A percentile compares a stretch with the other conserved stretches of the same genome.
Evolutionary conservation across 352 stramenopile genomes (phyloP).

Genomic region (Phytophthora foliorum): DNA sequence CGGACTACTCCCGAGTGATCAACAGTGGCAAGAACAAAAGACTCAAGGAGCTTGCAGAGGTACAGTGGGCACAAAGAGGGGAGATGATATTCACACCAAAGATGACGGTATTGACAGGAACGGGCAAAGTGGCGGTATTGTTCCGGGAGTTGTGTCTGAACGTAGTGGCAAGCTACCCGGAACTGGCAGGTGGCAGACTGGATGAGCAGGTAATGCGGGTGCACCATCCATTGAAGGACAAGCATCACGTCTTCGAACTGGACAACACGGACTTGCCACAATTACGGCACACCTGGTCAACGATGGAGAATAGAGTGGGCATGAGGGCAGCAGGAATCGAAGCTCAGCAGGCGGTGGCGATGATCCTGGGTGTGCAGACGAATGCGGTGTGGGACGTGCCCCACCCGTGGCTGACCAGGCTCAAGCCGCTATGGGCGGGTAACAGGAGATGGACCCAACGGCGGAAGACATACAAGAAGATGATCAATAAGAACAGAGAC

Average conservation of each 20-base stretch:
- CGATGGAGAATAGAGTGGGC: too few relatives aligned
- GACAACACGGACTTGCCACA: background rate
- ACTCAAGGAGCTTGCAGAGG: too few relatives aligned
- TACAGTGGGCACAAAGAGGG: too few relatives aligned
- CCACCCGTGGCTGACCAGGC: conserved; percentile 3
- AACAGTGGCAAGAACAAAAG: too few relatives aligned
- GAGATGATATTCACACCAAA: too few relatives aligned
- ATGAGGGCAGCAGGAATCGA: too few relatives aligned
- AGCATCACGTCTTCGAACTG: background rate
- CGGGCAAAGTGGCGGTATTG: background rate
- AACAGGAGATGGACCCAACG: conserved; percentile 1
- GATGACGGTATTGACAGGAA: background rate
- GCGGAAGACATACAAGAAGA: background rate
- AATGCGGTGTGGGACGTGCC: background rate
- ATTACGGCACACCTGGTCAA: background rate
- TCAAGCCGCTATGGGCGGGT: conserved; percentile 8
- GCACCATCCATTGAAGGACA: background rate
- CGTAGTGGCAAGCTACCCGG: conserved; percentile 3
- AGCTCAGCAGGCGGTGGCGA: background rate
- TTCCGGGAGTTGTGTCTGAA: conserved; percentile 11
- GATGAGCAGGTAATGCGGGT: background rate
- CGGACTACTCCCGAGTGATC: too few relatives aligned
- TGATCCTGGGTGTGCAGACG: background rate
- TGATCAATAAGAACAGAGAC: background rate
- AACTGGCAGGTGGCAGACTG: background rate